Conservation (phyloP, 2,329 filamentous ascomycete genomes). For the Gaeumannomyces tritici region DNA sequence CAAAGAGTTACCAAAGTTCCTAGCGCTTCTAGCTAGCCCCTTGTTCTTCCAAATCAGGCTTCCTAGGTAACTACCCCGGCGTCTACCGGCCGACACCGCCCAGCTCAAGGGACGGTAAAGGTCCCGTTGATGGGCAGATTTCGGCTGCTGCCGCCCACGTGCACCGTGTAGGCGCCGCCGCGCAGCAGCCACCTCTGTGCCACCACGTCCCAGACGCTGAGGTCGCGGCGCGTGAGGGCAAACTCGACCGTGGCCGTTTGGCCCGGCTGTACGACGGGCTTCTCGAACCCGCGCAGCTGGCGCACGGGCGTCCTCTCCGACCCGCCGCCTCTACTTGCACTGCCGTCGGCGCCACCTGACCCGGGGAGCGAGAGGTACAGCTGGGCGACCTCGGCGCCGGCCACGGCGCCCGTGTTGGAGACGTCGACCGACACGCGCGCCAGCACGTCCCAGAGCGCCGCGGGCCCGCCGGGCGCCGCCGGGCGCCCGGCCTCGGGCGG, state of each 20-base stretch:
- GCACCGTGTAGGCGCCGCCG: slow-evolving; percentile 28
- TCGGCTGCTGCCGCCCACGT: slow-evolving; percentile 33
- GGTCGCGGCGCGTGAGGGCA: slow-evolving; percentile 48
- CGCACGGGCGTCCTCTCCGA: slow-evolving; percentile 28
- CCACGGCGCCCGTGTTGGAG: slow-evolving; percentile 27
- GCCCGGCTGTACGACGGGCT: slow-evolving; percentile 37
- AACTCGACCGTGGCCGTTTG: slow-evolving; percentile 36
- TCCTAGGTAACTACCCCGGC: no score
- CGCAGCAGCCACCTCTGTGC: slow-evolving; percentile 51
- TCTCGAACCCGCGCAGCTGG: slow-evolving; percentile 60
- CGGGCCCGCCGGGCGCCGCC: slow-evolving; percentile 31
- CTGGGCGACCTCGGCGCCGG: slow-evolving; percentile 33
- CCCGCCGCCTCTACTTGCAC: no score
- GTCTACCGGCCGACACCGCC: no score
- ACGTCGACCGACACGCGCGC: slow-evolving; percentile 27
- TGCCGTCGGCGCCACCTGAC: background rate
- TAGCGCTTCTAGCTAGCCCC: no score
- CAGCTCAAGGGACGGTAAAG: slow-evolving; percentile 16
- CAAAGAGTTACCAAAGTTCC: no score
- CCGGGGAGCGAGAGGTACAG: slow-evolving; percentile 34
- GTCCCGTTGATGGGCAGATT: slow-evolving; percentile 24
- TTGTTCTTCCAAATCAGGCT: no score
- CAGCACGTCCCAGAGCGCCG: slow-evolving; percentile 36
- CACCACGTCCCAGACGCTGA: slow-evolving; percentile 56
- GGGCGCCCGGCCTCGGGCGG: slow-evolving; percentile 22